Conservation (phyloP, 2,329 filamentous ascomycete genomes). For the Verticillium nubilum region DNA sequence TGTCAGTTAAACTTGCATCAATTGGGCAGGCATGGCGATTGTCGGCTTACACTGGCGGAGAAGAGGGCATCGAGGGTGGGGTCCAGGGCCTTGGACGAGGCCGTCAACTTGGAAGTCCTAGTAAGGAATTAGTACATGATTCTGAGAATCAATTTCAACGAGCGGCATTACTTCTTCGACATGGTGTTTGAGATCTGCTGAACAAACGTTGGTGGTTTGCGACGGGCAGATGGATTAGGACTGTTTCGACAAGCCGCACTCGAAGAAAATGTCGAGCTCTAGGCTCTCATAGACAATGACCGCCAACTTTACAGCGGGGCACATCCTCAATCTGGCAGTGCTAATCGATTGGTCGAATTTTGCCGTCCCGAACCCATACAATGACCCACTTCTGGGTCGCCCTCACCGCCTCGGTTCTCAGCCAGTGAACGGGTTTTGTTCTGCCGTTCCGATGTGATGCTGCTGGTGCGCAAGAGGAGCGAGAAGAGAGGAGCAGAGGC, state of each 20-base stretch:
- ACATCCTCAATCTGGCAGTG: background rate
- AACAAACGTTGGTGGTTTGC: background rate
- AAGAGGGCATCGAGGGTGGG: constrained; percentile 66
- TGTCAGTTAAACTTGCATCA: constrained; percentile 10
- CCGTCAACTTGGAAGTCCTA: constrained; percentile 24
- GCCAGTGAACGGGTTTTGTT: constrained; percentile 11
- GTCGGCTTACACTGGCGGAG: constrained; percentile 55
- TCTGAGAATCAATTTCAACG: background rate
- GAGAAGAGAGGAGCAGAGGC: constrained; percentile 10
- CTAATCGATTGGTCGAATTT: constrained; percentile 1
- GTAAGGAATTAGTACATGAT: constrained; percentile 6
- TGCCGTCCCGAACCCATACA: constrained; percentile 7
- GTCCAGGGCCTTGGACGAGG: constrained; percentile 55
- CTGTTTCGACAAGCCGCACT: background rate
- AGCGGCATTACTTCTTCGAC: constrained; percentile 12
- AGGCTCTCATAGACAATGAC: background rate
- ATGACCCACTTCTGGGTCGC: constrained; percentile 9
- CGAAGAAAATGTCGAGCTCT: background rate
- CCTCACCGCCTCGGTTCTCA: constrained; percentile 11
- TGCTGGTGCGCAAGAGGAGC: constrained; percentile 10
- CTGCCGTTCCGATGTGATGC: constrained; percentile 11
- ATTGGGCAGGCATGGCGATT: constrained; percentile 25
- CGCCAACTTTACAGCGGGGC: constrained; percentile 13
- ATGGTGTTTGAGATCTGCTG: constrained; percentile 3
- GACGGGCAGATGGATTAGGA: background rate